A percentile compares a stretch with the other conserved stretches of the same genome.
These are phyloP conservation scores for Viridothelium virens DNA, from an alignment of 495 filamentous ascomycete species.

Conservation along the genomic window DNA sequence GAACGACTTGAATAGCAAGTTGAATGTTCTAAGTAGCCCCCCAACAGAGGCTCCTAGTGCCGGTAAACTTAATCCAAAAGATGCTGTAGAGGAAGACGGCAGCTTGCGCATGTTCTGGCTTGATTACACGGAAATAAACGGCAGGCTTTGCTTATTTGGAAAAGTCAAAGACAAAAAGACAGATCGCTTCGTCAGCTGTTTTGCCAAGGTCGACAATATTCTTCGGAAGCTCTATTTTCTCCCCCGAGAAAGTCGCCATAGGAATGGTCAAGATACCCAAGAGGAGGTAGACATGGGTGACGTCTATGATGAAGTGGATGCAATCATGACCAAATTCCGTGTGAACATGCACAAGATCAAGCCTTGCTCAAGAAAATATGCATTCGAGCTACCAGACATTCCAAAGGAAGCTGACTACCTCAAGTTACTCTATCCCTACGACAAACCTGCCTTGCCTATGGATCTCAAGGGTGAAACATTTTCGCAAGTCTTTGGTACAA, in stretches of 20 bases:
- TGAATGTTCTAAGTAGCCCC: conserved; percentile 75
- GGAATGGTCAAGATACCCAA: conserved; percentile 57
- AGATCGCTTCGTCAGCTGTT: conserved; percentile 74
- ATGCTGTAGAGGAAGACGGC: conserved; percentile 84
- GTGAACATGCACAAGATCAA: conserved; percentile 93
- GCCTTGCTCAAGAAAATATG: conserved; percentile 79
- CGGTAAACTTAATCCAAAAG: conserved; percentile 72
- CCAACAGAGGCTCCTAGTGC: conserved; percentile 52
- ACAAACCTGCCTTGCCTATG: conserved; percentile 60
- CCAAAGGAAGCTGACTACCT: conserved; percentile 86
- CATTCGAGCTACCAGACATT: conserved; percentile 82
- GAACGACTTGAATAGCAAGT: conserved; percentile 77
- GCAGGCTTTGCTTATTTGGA: conserved; percentile 86
- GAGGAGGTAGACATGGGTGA: conserved; percentile 84
- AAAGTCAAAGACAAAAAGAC: conserved; percentile 89
- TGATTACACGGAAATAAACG: conserved; percentile 90
- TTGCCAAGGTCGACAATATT: conserved; percentile 94
- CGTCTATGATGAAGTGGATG: conserved; percentile 81
- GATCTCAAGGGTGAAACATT: conserved; percentile 79
- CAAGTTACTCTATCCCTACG: conserved; percentile 88
- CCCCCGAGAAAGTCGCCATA: conserved; percentile 63
- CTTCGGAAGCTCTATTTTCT: conserved; percentile 88
- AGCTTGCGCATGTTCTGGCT: conserved; percentile 93
- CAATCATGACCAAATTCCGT: conserved; percentile 71
- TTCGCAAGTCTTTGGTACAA: conserved; percentile 88